Conservation (phyloP, 176 grass and related monocot species). For the Luzula sylvatica region DNA sequence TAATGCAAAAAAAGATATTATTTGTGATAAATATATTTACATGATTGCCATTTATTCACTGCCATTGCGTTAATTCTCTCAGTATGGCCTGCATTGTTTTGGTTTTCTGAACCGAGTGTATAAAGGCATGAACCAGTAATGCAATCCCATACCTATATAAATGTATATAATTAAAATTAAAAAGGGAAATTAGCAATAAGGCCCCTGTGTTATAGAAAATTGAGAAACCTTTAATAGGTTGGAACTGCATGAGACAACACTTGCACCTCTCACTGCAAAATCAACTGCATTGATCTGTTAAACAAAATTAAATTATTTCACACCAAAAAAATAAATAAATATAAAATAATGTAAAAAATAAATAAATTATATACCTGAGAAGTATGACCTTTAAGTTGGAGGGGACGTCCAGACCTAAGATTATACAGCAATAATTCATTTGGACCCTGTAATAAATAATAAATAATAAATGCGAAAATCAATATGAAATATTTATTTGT, state of each 20-base stretch:
- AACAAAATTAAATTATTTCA: constrained; percentile 17
- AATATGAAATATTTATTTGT: not conserved
- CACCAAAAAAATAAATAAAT: constrained; percentile 16
- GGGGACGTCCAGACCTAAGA: constrained; percentile 89
- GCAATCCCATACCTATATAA: constrained; percentile 87
- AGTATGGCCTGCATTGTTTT: constrained; percentile 53
- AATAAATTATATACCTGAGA: constrained; percentile 48
- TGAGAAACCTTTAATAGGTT: constrained; percentile 72
- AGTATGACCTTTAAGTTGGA: constrained; percentile 89
- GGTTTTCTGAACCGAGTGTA: constrained; percentile 64
- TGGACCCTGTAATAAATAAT: constrained; percentile 51
- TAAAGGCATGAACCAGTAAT: constrained; percentile 97
- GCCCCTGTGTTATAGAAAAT: no score
- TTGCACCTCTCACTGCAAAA: constrained; percentile 99
- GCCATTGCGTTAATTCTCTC: constrained; percentile 93
- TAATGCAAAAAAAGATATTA: constrained; percentile 1
- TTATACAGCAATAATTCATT: constrained; percentile 97
- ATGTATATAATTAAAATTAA: not conserved
- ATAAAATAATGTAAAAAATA: constrained; percentile 15
- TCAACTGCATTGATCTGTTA: constrained; percentile 68
- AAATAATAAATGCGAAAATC: not conserved
- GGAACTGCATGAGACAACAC: constrained; percentile 86
- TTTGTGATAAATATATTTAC: constrained; percentile 37
- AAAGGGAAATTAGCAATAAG: constrained; percentile 6
- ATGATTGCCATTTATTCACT: constrained; percentile 97